Base-by-base conservation (phyloP, 257 asterid genomes). In the Plantago ovata region DNA sequence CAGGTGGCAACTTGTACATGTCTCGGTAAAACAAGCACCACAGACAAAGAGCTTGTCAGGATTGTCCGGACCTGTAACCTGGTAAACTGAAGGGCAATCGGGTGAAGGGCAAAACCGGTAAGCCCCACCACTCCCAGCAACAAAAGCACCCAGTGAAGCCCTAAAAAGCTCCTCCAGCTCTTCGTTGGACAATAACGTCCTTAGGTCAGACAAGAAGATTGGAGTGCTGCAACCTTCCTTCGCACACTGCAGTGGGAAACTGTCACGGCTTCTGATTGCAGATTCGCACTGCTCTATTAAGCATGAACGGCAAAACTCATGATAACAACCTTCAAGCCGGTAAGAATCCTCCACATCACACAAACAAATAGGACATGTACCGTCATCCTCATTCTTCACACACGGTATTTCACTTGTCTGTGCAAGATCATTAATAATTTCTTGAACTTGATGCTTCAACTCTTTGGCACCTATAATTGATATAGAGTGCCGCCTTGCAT, bases 41-140 rank as follows among this genome's bases (percentile, higher is more conserved):
- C 98, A 93, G 1, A 75, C 61, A 66, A 84, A 93, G 15, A 71
- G 80, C 0, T 64, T 53, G 12, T 72, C 69, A 3, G 61, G 21
- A 20, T 24, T 61, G 5, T 61, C 74, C 9, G 79, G 53, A 49
- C 62, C 82, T 0, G 77, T 71, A 43, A 76, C 90, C 0, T 73
- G 61, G 65, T 93, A 93, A 28, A 93, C 82, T 0, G 94, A 82
- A 42, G 98, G 95, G 56, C 98, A 93, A 54, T 89, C 98, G 0
- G 95, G 97, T 2, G 98, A 88, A 7, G 98, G 98, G 63, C 97
- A 88, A 66, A 86, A 93, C 69, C 88, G 65, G 79, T 75, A 88
- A 20, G 54, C 16, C 9, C 94, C 93, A 19, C 79, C 75, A 62
- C 89, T 84, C 16, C 67, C 84, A 6, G 91, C 84, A 69, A 93